These are phyloP conservation scores for Tausonia pullulans DNA, from an alignment of 1,284 basidiomycete species.

Conservation along the genomic window DNA sequence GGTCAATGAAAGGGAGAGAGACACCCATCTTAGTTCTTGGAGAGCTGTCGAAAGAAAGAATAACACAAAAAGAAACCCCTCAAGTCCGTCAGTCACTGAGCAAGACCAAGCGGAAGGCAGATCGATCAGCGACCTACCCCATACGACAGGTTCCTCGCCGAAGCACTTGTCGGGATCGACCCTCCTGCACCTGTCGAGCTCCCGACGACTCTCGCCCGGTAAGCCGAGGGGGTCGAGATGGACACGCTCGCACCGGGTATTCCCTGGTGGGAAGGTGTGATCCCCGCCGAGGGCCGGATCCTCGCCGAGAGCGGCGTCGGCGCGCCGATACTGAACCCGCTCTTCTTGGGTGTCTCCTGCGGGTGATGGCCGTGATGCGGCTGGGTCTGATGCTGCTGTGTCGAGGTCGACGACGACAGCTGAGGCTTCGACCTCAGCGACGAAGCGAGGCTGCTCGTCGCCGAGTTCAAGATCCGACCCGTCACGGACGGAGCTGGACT, in stretches of 20 bases:
- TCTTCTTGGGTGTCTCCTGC: conserved; percentile 16
- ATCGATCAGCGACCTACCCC: neutral
- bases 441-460: neutral
- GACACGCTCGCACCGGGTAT: neutral
- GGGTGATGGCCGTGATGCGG: neutral
- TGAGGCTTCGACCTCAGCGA: neutral
- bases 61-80: too few species aligned
- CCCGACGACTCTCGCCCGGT: neutral
- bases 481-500: neutral
- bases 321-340: conserved; percentile 5
- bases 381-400: neutral
- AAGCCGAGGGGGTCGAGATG: conserved; percentile 2
- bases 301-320: conserved; percentile 12
- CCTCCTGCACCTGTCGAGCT: too few species aligned
- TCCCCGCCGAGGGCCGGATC: neutral
- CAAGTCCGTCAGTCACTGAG: too few species aligned
- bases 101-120: too few species aligned
- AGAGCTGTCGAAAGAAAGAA: too few species aligned
- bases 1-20: too few species aligned
- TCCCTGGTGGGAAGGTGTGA: neutral
- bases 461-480: conserved; percentile 2
- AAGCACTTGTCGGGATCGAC: neutral
- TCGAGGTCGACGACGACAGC: too few species aligned
- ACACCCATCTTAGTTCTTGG: too few species aligned
- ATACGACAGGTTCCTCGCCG: conserved; percentile 2